phyloP scores from a whole-genome alignment of 305 asterid genomes.

The Fraxinus albicans region DNA sequence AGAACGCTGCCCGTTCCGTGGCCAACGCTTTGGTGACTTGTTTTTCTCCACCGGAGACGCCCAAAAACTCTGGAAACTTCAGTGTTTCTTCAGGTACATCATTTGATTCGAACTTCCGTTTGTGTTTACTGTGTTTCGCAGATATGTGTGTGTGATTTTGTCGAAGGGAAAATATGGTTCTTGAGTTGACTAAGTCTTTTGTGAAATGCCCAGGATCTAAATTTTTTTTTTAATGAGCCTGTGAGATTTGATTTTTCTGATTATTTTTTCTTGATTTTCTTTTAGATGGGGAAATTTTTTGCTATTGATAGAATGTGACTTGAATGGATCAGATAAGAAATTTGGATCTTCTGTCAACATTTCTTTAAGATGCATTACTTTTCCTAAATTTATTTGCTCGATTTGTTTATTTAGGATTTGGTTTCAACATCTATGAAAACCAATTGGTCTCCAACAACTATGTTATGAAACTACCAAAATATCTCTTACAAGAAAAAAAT shows the following conservation, averaged over 20 bases:
- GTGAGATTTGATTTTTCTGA: not conserved
- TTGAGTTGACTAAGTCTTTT: not conserved
- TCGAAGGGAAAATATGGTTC: not conserved
- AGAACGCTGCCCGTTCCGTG: slow-evolving; percentile 50
- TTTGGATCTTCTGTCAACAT: not conserved
- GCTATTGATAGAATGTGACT: not conserved
- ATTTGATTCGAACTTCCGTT: not conserved
- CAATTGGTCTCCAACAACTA: too few relatives aligned
- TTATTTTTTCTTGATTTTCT: not conserved
- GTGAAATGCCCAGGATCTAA: not conserved
- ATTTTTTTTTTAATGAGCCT: not conserved
- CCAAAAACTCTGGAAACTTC: slow-evolving; percentile 28
- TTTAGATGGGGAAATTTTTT: not conserved
- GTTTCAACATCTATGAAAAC: not conserved
- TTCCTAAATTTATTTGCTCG: not conserved
- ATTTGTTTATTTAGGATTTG: not conserved
- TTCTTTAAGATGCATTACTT: not conserved
- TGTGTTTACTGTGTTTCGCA: not conserved
- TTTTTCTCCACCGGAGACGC: slow-evolving; percentile 64
- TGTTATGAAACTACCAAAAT: too few relatives aligned
- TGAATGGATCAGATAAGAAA: not conserved
- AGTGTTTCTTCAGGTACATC: slow-evolving; percentile 55
- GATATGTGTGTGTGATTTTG: not conserved
- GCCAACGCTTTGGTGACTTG: slow-evolving; percentile 61
- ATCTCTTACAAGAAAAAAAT: too few relatives aligned